Evolutionary conservation across 805 yeast species (phyloP), one percentile per base, ranked within the genome.

Genomic region (Metschnikowia koreensis): DNA sequence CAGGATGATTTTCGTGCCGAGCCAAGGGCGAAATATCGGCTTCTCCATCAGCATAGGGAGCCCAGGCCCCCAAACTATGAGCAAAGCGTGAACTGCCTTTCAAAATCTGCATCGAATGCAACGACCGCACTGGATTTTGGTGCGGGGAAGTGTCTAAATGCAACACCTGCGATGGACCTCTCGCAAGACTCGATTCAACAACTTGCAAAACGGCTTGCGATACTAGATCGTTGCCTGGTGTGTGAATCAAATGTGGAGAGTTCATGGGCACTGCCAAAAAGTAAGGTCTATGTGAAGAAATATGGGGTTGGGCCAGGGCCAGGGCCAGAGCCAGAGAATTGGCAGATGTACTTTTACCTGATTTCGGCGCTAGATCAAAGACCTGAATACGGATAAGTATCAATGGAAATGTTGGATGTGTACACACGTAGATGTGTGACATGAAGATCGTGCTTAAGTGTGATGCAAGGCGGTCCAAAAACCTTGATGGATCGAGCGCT

Each of bases 31-130:
- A 77, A 3, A 79, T 73, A 65, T 89, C 96, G 7, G 83, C 81
- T 0, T 74, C 69, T 0, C 82, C 83, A 57, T 83, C 82, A 0
- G 96, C 93, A 64, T 87, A 89, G 0, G 85, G 80, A 0, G 81
- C 64, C 96, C 96, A 89, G 7, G 81, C 74, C 0, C 93, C 96
- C 49, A 85, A 61, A 9, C 91, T 76, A 29, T 79, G 70, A 0
- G 85, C 75, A 58, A 80, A 80, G 47, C 92, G 68, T 0, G 91
- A 82, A 22, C 76, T 77, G 3, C 92, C 91, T 50, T 80, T 76
- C 12, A 84, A 60, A 2, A 83, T 71, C 55, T 79, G 82, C 71
- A 83, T 79, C 0, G 86, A 71, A 39, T 80, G 81, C 38, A 86
- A 63, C 1, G 84, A 80, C 51, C 67, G 56, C 3, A 71, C 56